Conservation (phyloP, 1,284 basidiomycete genomes). For the Cryptococcus sp. region DNA sequence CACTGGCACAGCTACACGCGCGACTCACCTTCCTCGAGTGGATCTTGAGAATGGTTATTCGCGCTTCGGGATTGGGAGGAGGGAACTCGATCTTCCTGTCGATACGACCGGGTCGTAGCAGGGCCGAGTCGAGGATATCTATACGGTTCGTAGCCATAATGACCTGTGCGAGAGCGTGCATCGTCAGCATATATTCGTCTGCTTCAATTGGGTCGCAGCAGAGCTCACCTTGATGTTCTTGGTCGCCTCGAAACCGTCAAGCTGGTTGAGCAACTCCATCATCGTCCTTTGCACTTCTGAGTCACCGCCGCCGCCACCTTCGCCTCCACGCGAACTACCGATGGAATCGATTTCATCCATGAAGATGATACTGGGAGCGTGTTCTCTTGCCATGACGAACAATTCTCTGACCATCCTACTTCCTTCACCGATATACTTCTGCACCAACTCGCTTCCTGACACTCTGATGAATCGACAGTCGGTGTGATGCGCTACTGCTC, state of each 20-base stretch:
- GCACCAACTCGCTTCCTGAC: slow-evolving; percentile 91
- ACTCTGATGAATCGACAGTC: slow-evolving; percentile 98
- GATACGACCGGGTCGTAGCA: slow-evolving; percentile 93
- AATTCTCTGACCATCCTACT: slow-evolving; percentile 94
- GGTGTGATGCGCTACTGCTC: slow-evolving; percentile 96
- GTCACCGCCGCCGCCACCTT: slow-evolving; percentile 83
- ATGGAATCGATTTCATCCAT: slow-evolving; percentile 99
- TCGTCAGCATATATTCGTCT: background rate
- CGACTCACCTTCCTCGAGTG: slow-evolving; percentile 84
- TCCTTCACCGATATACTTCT: slow-evolving; percentile 99
- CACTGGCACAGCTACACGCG: slow-evolving; percentile 4
- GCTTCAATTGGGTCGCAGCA: slow-evolving; percentile 17
- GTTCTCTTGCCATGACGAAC: slow-evolving; percentile 98
- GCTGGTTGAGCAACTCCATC: slow-evolving; percentile 94
- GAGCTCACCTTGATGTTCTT: slow-evolving; percentile 87
- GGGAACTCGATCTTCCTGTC: slow-evolving; percentile 99
- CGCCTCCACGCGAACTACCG: slow-evolving; percentile 87
- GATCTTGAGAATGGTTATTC: slow-evolving; percentile 93
- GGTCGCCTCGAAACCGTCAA: slow-evolving; percentile 95
- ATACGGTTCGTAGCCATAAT: slow-evolving; percentile 99
- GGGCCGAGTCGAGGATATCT: slow-evolving; percentile 93
- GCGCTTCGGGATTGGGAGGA: slow-evolving; percentile 94
- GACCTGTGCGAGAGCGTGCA: slow-evolving; percentile 55
- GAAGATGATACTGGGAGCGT: slow-evolving; percentile 99
- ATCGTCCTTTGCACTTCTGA: slow-evolving; percentile 98